These are phyloP conservation scores for Xanthoceras sorbifolium DNA, from an alignment of 345 rosid genomes.

Conservation along the genomic window DNA sequence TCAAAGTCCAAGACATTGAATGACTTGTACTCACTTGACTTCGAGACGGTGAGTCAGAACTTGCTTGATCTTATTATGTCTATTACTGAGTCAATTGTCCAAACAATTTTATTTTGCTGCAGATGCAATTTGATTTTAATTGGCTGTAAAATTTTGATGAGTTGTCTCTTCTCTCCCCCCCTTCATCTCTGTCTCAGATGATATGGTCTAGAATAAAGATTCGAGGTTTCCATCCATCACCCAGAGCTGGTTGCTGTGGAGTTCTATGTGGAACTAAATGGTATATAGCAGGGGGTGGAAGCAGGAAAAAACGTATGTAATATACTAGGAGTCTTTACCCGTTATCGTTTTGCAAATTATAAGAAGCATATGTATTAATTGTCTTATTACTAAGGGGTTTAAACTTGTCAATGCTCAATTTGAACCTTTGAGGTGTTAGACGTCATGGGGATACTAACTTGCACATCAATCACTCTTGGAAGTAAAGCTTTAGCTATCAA, in stretches of 20 bases:
- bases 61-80: slow-evolving; percentile 3
- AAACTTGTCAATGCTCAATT: background rate
- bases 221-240: slow-evolving; percentile 90
- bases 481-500: background rate
- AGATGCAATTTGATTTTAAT: background rate
- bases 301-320: slow-evolving; percentile 83
- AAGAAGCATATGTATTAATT: background rate
- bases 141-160: slow-evolving; percentile 9
- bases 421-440: background rate
- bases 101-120: slow-evolving; percentile 12
- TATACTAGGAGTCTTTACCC: background rate
- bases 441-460: background rate
- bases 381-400: background rate
- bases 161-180: slow-evolving; percentile 4
- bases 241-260: slow-evolving; percentile 93
- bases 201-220: slow-evolving; percentile 94
- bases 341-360: background rate
- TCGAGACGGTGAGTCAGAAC: slow-evolving; percentile 68
- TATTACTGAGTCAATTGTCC: background rate
- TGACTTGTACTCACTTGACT: slow-evolving; percentile 94
- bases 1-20: slow-evolving; percentile 81
- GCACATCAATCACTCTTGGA: background rate
- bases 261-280: slow-evolving; percentile 89
- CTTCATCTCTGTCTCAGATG: slow-evolving; percentile 51
- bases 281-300: slow-evolving; percentile 98